These are phyloP conservation scores for Malbranchea cinnamomea DNA, from an alignment of 2,329 filamentous ascomycete species.

Conservation along the genomic window DNA sequence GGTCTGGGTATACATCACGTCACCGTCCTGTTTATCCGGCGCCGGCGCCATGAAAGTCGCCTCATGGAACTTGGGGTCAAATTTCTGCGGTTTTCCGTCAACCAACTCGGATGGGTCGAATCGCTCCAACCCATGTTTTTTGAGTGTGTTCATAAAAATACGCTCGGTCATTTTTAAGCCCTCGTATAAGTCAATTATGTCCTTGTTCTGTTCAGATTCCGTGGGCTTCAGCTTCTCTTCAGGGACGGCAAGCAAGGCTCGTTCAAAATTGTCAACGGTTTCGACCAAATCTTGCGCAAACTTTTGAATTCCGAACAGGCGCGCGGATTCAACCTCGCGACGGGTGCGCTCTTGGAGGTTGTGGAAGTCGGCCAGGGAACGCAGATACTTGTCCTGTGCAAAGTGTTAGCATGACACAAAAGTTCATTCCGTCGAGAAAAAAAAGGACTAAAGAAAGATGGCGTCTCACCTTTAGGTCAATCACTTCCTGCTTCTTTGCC, in stretches of 20 bases:
- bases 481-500: slow-evolving; percentile 53
- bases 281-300: slow-evolving; percentile 94
- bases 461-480: slow-evolving; percentile 66
- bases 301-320: slow-evolving; percentile 84
- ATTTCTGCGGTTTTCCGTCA: slow-evolving; percentile 55
- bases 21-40: slow-evolving; percentile 75
- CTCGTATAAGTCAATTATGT: slow-evolving; percentile 67
- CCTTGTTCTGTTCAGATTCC: slow-evolving; percentile 46
- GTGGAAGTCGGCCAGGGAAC: slow-evolving; percentile 88
- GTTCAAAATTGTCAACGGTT: slow-evolving; percentile 92
- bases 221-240: slow-evolving; percentile 49
- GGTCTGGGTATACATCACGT: slow-evolving; percentile 81
- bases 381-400: slow-evolving; percentile 77
- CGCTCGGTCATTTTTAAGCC: slow-evolving; percentile 91
- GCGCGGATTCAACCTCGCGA: slow-evolving; percentile 74
- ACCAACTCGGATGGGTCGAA: slow-evolving; percentile 51
- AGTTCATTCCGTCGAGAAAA: neutral
- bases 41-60: slow-evolving; percentile 87
- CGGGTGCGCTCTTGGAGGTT: slow-evolving; percentile 92
- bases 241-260: slow-evolving; percentile 68
- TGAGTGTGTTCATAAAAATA: slow-evolving; percentile 73
- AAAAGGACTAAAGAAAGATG: neutral
- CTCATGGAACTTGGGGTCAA: slow-evolving; percentile 94
- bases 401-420: slow-evolving; percentile 1
- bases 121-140: slow-evolving; percentile 86